Percentiles rank a stretch among this genome's conserved stretches.
Evolutionary conservation across 1,139 yeast species (phyloP).

Genomic region (Yamadazyma buinensis): DNA sequence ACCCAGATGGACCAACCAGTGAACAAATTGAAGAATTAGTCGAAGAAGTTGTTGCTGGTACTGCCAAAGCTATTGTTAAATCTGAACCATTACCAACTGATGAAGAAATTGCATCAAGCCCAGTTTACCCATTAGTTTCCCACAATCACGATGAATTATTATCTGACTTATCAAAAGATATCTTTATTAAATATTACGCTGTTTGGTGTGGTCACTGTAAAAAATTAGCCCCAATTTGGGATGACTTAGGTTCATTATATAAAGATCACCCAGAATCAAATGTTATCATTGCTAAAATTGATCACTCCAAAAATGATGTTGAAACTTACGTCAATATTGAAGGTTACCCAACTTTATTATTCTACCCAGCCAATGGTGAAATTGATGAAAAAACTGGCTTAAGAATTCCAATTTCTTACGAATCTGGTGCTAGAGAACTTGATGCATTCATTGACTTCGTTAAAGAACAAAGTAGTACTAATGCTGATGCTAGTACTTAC

Average conservation of each 20-base stretch:
- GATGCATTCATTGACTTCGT: conserved; percentile 70
- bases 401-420: conserved; percentile 64
- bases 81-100: conserved; percentile 77
- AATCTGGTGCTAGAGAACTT: conserved; percentile 65
- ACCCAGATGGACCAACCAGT: conserved; percentile 37
- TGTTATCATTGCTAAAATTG: conserved; percentile 80
- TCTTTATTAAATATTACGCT: conserved; percentile 90
- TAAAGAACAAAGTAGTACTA: conserved; percentile 57
- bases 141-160: conserved; percentile 73
- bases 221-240: conserved; percentile 88
- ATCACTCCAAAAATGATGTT: conserved; percentile 88
- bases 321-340: conserved; percentile 60
- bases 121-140: conserved; percentile 80
- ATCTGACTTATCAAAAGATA: conserved; percentile 71
- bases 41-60: conserved; percentile 59
- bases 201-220: conserved; percentile 99
- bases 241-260: conserved; percentile 74
- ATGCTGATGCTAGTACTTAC: conserved; percentile 47
- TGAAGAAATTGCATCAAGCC: conserved; percentile 63
- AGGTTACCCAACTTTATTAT: conserved; percentile 91
- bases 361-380: conserved; percentile 87
- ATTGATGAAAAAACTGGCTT: conserved; percentile 51
- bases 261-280: conserved; percentile 32
- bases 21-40: conserved; percentile 57
- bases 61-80: conserved; percentile 70